A percentile compares a stretch with the other conserved stretches of the same genome.
phyloP scores from a whole-genome alignment of 1,284 basidiomycete species.

The Sporisorium exsertum region DNA sequence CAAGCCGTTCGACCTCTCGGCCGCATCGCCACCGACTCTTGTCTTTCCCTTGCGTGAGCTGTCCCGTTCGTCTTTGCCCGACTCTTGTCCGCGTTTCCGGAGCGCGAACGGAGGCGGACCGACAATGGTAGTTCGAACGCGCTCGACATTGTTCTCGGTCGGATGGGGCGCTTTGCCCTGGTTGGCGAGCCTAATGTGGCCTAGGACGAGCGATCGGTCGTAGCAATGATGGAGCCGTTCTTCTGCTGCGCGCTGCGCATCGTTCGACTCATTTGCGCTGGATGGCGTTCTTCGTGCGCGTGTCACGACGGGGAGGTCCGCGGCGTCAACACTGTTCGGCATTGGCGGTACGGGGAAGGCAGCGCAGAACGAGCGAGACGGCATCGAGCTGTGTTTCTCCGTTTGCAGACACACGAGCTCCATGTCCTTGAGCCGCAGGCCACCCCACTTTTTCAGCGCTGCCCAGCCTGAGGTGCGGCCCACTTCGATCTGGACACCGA shows the following conservation, averaged over 20 bases:
- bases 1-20: conserved; percentile 3
- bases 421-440: conserved; percentile 66
- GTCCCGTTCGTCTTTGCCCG: conserved; percentile 1
- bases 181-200: conserved; percentile 55
- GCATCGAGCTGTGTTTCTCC: conserved; percentile 64
- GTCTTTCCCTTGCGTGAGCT: conserved; percentile 20
- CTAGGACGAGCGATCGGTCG: conserved; percentile 54
- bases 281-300: conserved; percentile 1
- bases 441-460: conserved; percentile 54
- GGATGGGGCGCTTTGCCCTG: conserved; percentile 56
- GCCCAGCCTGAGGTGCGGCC: conserved; percentile 59
- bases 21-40: conserved; percentile 12
- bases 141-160: conserved; percentile 63
- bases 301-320: conserved; percentile 53
- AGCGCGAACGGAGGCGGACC: conserved; percentile 54
- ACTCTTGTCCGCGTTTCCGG: not conserved
- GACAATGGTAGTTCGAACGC: conserved; percentile 61
- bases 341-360: conserved; percentile 59
- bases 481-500: conserved; percentile 68
- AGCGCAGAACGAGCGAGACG: conserved; percentile 65
- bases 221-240: conserved; percentile 52
- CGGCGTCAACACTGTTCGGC: conserved; percentile 45
- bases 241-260: conserved; percentile 22
- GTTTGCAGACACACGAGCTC: conserved; percentile 67
- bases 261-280: not conserved